Percentiles rank a stretch among this genome's conserved stretches.
These are phyloP conservation scores for Incumbomyces delicatus DNA, from an alignment of 2,329 filamentous ascomycete species.

Conservation along the genomic window DNA sequence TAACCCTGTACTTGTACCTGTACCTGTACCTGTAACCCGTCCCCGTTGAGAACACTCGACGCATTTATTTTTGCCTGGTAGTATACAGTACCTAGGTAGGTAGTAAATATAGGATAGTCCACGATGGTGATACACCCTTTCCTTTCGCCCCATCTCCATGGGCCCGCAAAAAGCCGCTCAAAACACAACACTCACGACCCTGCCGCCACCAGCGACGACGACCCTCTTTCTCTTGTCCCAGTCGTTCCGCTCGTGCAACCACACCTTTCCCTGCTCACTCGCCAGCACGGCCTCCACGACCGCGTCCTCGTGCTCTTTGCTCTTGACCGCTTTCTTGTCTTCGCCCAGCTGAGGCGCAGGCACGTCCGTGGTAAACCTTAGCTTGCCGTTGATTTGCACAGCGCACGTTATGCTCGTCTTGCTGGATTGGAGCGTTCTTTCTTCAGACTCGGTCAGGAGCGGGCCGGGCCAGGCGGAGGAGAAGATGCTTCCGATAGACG, in stretches of 20 bases:
- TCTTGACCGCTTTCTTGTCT: constrained; percentile 2
- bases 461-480: constrained; percentile 47
- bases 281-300: constrained; percentile 52
- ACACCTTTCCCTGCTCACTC: constrained; percentile 50
- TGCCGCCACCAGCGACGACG: constrained; percentile 57
- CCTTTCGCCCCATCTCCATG: no score
- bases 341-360: constrained; percentile 36
- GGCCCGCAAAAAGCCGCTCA: constrained; percentile 16
- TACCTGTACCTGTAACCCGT: no score
- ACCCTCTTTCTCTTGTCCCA: constrained; percentile 50
- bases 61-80: no score
- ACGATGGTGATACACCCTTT: no score
- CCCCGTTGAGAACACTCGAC: no score
- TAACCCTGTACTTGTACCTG: no score
- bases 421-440: constrained; percentile 40
- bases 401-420: constrained; percentile 47
- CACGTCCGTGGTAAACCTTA: constrained; percentile 59
- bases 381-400: constrained; percentile 72
- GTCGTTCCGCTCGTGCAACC: constrained; percentile 42
- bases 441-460: constrained; percentile 29
- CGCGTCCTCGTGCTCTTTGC: constrained; percentile 38
- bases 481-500: constrained; percentile 29
- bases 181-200: constrained; percentile 64
- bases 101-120: no score
- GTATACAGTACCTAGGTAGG: no score